Conservation (phyloP, 73 alveolate species). For the Blepharisma japonicum region DNA sequence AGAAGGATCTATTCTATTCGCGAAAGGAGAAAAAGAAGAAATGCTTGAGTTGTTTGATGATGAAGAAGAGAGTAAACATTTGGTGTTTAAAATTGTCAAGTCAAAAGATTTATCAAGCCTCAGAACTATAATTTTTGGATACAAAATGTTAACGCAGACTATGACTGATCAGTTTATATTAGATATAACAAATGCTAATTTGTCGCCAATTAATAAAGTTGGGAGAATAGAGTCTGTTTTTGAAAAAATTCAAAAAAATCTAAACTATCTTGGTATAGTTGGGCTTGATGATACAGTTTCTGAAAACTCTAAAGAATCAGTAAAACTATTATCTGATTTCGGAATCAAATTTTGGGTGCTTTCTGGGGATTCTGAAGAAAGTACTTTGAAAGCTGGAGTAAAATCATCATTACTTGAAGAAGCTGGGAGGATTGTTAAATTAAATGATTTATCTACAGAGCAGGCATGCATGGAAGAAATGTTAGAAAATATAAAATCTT, state of each 20-base stretch:
- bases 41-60: background rate
- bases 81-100: background rate
- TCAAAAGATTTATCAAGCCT: background rate
- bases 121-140: background rate
- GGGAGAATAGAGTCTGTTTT: constrained; percentile 14
- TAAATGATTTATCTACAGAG: background rate
- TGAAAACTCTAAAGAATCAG: background rate
- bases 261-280: background rate
- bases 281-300: constrained; percentile 1
- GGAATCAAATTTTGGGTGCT: constrained; percentile 5
- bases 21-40: constrained; percentile 20
- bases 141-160: background rate
- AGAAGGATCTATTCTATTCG: background rate
- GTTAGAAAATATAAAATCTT: too few species aligned
- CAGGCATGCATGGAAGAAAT: too few species aligned
- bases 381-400: background rate
- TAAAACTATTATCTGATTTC: background rate
- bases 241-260: constrained; percentile 5
- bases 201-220: background rate
- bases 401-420: constrained; percentile 2
- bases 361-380: constrained; percentile 23
- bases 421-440: background rate
- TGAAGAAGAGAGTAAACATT: background rate
- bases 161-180: background rate
- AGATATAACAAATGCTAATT: background rate